Conservation (phyloP, 768 basidiomycete genomes). For the Russula earlei region DNA sequence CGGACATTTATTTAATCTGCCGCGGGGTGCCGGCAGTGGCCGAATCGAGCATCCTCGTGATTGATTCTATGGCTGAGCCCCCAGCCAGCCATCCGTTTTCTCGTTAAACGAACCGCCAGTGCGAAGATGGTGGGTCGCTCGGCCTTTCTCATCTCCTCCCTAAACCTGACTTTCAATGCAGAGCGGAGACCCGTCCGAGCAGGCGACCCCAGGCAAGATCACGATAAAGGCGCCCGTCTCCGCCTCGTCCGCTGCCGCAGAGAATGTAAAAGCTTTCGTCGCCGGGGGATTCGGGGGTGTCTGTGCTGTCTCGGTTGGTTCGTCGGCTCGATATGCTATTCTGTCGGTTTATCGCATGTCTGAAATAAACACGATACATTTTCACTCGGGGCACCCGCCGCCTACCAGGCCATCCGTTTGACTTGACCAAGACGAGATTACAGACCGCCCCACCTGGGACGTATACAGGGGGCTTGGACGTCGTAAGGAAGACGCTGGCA, state of each 20-base stretch:
- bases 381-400: neutral
- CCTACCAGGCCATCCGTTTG: conserved; percentile 87
- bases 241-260: conserved; percentile 26
- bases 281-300: conserved; percentile 91
- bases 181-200: conserved; percentile 10
- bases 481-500: conserved; percentile 85
- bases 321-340: conserved; percentile 26
- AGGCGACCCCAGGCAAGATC: neutral
- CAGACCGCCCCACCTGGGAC: conserved; percentile 86
- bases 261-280: conserved; percentile 73
- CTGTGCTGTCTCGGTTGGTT: conserved; percentile 82
- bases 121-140: conserved; percentile 3
- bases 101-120: neutral
- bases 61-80: neutral
- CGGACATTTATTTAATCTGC: too few species aligned
- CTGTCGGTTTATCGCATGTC: neutral
- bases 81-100: neutral
- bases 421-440: conserved; percentile 90
- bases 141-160: neutral
- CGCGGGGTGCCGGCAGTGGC: too few species aligned
- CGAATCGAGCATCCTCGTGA: neutral
- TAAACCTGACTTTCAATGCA: neutral
- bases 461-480: conserved; percentile 89
- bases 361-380: neutral
- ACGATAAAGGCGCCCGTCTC: conserved; percentile 2